Base-by-base conservation (phyloP, 2,329 filamentous ascomycete species). In the Arthrobotrys sphaeroides region DNA sequence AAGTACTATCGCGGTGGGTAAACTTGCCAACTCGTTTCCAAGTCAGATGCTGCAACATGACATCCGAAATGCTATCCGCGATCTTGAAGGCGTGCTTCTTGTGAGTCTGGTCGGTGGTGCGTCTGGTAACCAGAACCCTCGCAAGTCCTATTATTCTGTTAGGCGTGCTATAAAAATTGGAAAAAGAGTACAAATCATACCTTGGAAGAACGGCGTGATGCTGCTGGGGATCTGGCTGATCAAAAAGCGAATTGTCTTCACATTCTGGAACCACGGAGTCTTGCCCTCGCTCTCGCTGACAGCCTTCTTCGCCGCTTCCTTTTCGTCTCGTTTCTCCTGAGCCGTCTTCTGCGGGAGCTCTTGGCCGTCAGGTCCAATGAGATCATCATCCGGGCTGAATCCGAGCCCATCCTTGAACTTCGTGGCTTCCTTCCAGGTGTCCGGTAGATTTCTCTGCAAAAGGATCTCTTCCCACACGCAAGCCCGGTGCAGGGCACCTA, bases 391-490 rank as follows among this genome's bases (percentile, higher is more conserved):
- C 6, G 74, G 73, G 55, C 67, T 77, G 26, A 77, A 70, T 10
- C 64, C 73, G n/a, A 78, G 57, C 6, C 61, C 31, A 33, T 76
- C 74, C 83, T 81, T 83, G 60, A 83, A 81, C 78, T 84, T 83
- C 28, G 84, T 84, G 26, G 83, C 82, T 74, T 84, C 82, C 77
- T 85, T 84, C 85, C 85, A 87, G 31, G 78, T 79, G 26, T 89
- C 86, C 0, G 94, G 93, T 55, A 97, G 90, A 61, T 88, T 86
- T 59, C 88, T 89, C 78, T 91, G 87, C 47, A 97, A 85, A 0
- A 90, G 84, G 36, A 94, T 91, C 78, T 96, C 91, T 82, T 99
- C 94, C 82, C 90, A 90, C n/a, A 96, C 86, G 73, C 93, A 91
- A 61, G 90, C 90, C 43, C 91, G 88, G 78, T 97, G 87, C 13